Base-by-base conservation (phyloP, 2,329 filamentous ascomycete genomes). In the Cercospora sesami region DNA sequence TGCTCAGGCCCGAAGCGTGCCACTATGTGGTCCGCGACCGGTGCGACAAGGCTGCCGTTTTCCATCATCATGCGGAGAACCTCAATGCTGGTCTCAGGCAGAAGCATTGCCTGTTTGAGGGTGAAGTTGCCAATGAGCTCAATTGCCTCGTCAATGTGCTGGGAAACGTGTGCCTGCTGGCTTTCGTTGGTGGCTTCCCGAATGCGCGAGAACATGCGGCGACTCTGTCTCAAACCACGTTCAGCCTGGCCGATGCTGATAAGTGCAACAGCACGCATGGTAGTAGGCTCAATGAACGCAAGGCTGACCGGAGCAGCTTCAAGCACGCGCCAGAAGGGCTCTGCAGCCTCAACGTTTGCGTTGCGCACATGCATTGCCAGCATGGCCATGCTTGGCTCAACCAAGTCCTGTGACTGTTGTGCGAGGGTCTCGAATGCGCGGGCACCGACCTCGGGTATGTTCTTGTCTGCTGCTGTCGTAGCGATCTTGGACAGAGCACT, bases 241-340 rank as follows among this genome's bases (percentile, higher is more conserved):
- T 90, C 88, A 60, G 94, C 87, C 75, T 93, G 90, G 51, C 93
- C 93, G 70, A 91, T 92, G 64, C 92, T 91, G 77, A 98, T 91
- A 79, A 98, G 84, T 59, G 93, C 92, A 66, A 96, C 88, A 14
- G 91, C 89, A 76, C 94, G 97, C 93, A 97, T 97, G 66, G 92
- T 88, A 12, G 93, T 91, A 26, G 93, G 91, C 81, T 97, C 93
- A 70, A 97, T 91, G 79, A 96, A 90, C 36, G 88, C 85, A 62
- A 85, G 82, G 75, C 87, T 84, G 67, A 88, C 85, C 2, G 89
- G 85, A 45, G 83, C 86, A 71, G 86, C 88, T 64, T 84, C 82
- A 51, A 97, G 83, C 66, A 91, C 84, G 63, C 88, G 86, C 93
- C 94, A 97, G 81, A 93, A 94, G 71, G 89, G 86, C 71, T 90